Conservation (phyloP, 2,329 filamentous ascomycete genomes). For the Neofusicoccum kwambonambiense region DNA sequence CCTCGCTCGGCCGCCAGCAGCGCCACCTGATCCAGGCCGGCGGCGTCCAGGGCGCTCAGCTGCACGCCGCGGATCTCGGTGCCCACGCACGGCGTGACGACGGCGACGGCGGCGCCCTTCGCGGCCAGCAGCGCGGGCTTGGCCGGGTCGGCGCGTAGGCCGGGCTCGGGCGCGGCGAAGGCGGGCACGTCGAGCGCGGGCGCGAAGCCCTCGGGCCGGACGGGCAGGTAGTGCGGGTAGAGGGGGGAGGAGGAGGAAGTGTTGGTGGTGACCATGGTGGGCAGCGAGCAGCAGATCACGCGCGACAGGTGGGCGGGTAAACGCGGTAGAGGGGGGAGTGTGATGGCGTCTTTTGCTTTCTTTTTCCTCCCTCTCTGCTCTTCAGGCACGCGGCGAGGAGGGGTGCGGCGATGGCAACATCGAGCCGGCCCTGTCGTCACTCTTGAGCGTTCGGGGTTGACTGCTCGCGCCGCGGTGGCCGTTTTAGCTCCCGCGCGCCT, state of each 20-base stretch:
- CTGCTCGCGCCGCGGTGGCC: background rate
- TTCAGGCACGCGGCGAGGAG: too few species aligned
- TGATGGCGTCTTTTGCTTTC: background rate
- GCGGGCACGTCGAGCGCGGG: slow-evolving; percentile 3
- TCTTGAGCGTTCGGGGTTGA: background rate
- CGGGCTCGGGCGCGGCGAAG: slow-evolving; percentile 31
- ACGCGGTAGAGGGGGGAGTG: background rate
- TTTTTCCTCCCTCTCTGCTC: background rate
- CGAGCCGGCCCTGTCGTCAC: background rate
- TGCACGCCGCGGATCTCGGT: slow-evolving; percentile 44
- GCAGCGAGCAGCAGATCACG: background rate
- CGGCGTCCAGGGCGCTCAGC: slow-evolving; percentile 46
- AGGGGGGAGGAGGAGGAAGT: background rate
- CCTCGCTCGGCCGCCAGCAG: slow-evolving; percentile 41
- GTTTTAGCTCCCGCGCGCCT: background rate
- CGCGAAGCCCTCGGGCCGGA: slow-evolving; percentile 10
- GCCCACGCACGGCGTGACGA: slow-evolving; percentile 31
- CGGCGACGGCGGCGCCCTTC: slow-evolving; percentile 24
- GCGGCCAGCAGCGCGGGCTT: slow-evolving; percentile 44
- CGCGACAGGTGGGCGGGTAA: background rate
- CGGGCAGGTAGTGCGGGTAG: slow-evolving; percentile 13
- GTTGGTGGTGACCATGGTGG: background rate
- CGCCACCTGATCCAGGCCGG: slow-evolving; percentile 52
- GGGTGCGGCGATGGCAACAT: too few species aligned
- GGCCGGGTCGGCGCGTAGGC: slow-evolving; percentile 42